Conservation (phyloP, 164 flowering plant genomes). For the Vitis amurensis region DNA sequence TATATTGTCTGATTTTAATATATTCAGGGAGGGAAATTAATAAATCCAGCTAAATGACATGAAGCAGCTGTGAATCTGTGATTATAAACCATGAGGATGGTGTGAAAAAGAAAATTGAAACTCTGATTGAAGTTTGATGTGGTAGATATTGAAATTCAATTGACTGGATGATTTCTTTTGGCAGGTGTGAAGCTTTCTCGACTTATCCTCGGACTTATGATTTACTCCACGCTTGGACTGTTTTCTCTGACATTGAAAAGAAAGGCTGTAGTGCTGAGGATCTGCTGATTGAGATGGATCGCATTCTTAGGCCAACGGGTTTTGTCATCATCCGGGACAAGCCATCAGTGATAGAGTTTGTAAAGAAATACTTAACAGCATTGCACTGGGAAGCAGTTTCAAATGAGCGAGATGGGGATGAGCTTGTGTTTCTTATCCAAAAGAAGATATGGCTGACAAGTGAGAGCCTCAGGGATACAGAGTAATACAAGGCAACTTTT, state of each 20-base stretch:
- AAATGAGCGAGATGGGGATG: constrained; percentile 28
- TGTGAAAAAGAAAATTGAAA: no score
- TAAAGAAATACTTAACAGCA: constrained; percentile 31
- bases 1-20: no score
- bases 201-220: constrained; percentile 47
- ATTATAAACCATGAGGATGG: no score
- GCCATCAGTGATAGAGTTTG: constrained; percentile 27
- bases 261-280: constrained; percentile 44
- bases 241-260: constrained; percentile 37
- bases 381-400: constrained; percentile 48
- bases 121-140: no score
- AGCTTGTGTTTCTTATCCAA: constrained; percentile 32
- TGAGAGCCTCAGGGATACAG: constrained; percentile 31
- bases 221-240: constrained; percentile 42
- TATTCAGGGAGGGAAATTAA: no score
- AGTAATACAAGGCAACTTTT: constrained; percentile 11
- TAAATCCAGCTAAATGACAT: no score
- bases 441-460: constrained; percentile 45
- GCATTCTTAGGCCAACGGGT: constrained; percentile 44
- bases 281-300: constrained; percentile 44
- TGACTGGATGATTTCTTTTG: constrained; percentile 3
- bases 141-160: background rate
- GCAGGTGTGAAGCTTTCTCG: constrained; percentile 47
- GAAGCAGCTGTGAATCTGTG: no score
- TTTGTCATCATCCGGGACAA: constrained; percentile 42